Conservation (phyloP, 805 yeast species). For the Phaffomyces opuntiae region DNA sequence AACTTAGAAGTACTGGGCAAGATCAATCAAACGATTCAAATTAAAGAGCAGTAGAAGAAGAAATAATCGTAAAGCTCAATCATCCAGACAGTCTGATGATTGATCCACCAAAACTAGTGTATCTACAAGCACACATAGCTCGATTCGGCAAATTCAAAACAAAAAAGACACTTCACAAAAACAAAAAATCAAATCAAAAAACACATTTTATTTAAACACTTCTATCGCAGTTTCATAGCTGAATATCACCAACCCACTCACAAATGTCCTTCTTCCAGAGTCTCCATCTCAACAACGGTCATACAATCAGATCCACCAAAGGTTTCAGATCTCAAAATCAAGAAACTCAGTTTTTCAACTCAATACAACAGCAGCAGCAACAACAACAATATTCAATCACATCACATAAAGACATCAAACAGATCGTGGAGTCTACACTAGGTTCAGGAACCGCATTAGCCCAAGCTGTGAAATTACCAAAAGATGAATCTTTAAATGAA, state of each 20-base stretch:
- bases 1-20: too few species aligned
- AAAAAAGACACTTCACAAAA: constrained; percentile 7
- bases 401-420: constrained; percentile 69
- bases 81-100: too few species aligned
- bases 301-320: constrained; percentile 39
- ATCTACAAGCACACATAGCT: too few species aligned
- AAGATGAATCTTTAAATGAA: constrained; percentile 84
- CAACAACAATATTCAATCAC: constrained; percentile 30
- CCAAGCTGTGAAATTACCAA: constrained; percentile 90
- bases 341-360: not conserved
- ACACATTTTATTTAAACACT: too few species aligned
- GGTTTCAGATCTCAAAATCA: constrained; percentile 29
- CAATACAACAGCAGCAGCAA: not conserved
- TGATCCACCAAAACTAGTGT: too few species aligned
- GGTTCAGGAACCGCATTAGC: constrained; percentile 88
- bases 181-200: not conserved
- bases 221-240: too few species aligned
- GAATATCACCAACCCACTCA: too few species aligned
- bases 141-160: not conserved
- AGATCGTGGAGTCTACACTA: constrained; percentile 88
- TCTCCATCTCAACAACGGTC: constrained; percentile 37
- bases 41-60: too few species aligned
- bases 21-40: too few species aligned
- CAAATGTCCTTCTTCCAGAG: constrained; percentile 26
- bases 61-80: too few species aligned